Conservation (phyloP, 345 rosid genomes). For the Syzygium aromaticum region DNA sequence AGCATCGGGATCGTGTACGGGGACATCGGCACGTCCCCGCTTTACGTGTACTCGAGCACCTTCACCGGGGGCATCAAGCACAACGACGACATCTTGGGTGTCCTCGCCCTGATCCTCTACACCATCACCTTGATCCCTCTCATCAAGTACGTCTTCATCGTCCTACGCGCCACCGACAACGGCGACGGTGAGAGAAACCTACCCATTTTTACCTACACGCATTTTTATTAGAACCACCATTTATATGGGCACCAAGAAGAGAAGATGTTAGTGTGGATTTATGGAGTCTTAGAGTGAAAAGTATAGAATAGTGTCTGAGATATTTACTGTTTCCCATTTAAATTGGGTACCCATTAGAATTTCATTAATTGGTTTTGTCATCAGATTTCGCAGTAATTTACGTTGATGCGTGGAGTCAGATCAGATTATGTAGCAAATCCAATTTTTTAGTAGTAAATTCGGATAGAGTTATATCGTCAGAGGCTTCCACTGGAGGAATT, state of each 20-base stretch:
- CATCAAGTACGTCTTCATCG: constrained; percentile 41
- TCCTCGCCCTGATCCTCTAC: constrained; percentile 44
- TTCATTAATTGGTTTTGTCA: neutral
- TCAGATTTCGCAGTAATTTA: neutral
- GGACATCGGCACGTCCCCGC: constrained; percentile 55
- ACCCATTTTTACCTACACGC: neutral
- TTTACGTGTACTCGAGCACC: constrained; percentile 33
- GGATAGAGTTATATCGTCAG: neutral
- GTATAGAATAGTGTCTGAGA: neutral
- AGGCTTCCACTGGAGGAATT: neutral
- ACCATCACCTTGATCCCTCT: constrained; percentile 48
- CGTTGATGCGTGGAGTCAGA: neutral
- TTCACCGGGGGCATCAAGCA: constrained; percentile 24
- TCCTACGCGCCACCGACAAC: constrained; percentile 44
- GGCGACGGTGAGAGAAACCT: constrained; percentile 32
- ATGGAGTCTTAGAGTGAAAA: neutral
- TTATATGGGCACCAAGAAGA: neutral
- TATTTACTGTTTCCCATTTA: neutral
- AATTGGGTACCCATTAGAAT: neutral
- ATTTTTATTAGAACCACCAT: neutral
- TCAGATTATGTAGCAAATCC: neutral
- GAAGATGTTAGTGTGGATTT: neutral
- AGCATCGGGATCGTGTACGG: constrained; percentile 53
- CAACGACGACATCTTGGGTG: constrained; percentile 42
- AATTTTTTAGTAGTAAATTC: neutral